Evolutionary conservation across 441 rosid genomes (phyloP), one percentile per base, ranked within the genome.

Genomic region (Mallotus repandus): DNA sequence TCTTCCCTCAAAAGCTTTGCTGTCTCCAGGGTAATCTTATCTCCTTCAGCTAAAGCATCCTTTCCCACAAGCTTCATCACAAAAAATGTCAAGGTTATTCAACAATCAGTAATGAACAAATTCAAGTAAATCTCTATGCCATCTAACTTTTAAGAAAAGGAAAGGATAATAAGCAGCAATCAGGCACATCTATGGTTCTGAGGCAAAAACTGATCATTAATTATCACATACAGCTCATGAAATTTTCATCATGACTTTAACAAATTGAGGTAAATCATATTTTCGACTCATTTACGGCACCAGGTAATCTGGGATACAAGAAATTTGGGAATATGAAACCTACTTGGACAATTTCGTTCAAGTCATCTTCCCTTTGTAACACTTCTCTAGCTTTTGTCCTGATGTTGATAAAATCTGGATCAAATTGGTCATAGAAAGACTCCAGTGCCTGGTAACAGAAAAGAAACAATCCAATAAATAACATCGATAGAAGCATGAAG

Each of bases 321-420:
- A 32, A 29, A 46, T 21, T 52, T 43, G 41, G 43, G 19, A 57
- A 68, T 11, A 32, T 48, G 65, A 48, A 54, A 72, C 81, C 41
- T 88, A 96, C 99, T 85, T 92, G 94, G 82, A 96, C 99, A 88
- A 96, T 96, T 88, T 96, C 99, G 74, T 96, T 96, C 75, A 96
- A 83, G 84, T 96, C 98, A 80, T 92, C 98, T 85, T 96, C 99
- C 84, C 99, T 94, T 82, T 96, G 98, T 78, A 96, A 91, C 83
- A 96, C 95, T 83, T 96, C 99, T 55, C 98, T 82, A 76, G 99
- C 98, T 87, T 89, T 94, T 54, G 97, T 94, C 87, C 98, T 91
- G 80, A 96, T 96, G 93, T 77, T 92, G 79, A 94, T 96, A 83
- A 96, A 96, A 81, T 96, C 98, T 11, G 96, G 92, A 81, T 96